Evolutionary conservation across 148 eudicot species (phyloP), one percentile per base, ranked within the genome.

Genomic region (Persicaria tinctoria): DNA sequence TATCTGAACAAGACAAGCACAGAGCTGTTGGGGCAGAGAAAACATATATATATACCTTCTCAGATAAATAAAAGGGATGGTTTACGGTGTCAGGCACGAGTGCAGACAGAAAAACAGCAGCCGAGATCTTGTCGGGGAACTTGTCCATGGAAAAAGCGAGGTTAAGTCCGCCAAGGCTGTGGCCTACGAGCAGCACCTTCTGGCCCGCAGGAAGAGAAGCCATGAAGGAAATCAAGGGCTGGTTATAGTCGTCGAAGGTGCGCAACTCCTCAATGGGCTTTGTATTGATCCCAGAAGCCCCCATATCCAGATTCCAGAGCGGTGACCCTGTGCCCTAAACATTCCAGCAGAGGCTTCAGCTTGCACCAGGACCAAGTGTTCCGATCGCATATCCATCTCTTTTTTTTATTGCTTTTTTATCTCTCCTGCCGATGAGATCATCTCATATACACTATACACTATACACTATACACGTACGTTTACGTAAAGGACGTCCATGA

Each of bases 301-400:
- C 88, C 62, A 92, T 92, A 87, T 92, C 95, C 12, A 90, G 0
- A 0, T 0, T 20, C 23, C 0, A 20, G n/a, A 49, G 88, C 87
- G 0, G 95, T 77, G 70, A 87, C 95, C 47, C 32, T 79, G 73
- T 77, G 86, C 23, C 97, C 97, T 0, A 83, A 86, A 46, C 77
- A 80, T 79, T 92, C 88, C 83, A 92, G 75, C 0, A 90, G 83
- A 70, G 86, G 69, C 70, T 76, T 80, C 75, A 90, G 80, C 69
- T 87, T 90, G 97, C 16, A 92, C 77, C 59, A 92, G 80, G 9
- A 92, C 90, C 49, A 92, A 88, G 87, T 92, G 97, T 11, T 49
- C 11, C 11, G 51, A 49, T 49, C 4, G 10, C 51, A 49, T 49
- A 23, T 23, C 27, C 27, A 23, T 23, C 27, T 23, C 27, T 23